These are phyloP conservation scores for Gastrolobium villosum DNA, from an alignment of 306 rosid species.

Conservation along the genomic window DNA sequence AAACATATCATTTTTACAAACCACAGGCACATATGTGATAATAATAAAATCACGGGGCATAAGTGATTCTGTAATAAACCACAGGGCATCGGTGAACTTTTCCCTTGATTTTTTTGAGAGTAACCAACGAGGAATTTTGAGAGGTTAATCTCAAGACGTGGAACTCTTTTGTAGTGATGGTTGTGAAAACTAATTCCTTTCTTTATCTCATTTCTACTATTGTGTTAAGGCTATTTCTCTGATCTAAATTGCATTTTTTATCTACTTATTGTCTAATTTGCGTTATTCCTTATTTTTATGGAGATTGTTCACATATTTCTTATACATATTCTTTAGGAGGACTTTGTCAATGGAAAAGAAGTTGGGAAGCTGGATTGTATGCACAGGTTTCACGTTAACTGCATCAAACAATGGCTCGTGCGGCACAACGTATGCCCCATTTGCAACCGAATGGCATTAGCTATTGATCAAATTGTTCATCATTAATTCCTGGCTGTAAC, in stretches of 20 bases:
- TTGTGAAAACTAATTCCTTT: not conserved
- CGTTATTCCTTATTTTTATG: not conserved
- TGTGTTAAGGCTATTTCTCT: not conserved
- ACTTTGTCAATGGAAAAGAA: slow-evolving; percentile 34
- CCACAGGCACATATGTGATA: too few species aligned
- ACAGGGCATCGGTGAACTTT: too few species aligned
- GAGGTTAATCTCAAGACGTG: not conserved
- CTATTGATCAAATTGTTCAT: too few species aligned
- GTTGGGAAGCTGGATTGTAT: slow-evolving; percentile 48
- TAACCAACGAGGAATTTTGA: not conserved
- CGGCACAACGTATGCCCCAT: slow-evolving; percentile 52
- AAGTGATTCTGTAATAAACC: too few species aligned
- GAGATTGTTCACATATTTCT: too few species aligned
- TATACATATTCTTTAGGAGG: too few species aligned
- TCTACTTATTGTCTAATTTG: not conserved
- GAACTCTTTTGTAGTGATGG: not conserved
- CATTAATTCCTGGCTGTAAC: not conserved
- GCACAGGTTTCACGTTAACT: slow-evolving; percentile 47
- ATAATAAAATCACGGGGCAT: too few species aligned
- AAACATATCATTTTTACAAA: too few species aligned
- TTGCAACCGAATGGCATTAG: slow-evolving; percentile 40
- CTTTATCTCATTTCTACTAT: not conserved
- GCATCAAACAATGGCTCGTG: slow-evolving; percentile 53
- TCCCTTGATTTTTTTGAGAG: too few species aligned
- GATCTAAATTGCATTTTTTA: not conserved